Conservation (phyloP, 2,329 filamentous ascomycete genomes). For the Phialocephala sp. region DNA sequence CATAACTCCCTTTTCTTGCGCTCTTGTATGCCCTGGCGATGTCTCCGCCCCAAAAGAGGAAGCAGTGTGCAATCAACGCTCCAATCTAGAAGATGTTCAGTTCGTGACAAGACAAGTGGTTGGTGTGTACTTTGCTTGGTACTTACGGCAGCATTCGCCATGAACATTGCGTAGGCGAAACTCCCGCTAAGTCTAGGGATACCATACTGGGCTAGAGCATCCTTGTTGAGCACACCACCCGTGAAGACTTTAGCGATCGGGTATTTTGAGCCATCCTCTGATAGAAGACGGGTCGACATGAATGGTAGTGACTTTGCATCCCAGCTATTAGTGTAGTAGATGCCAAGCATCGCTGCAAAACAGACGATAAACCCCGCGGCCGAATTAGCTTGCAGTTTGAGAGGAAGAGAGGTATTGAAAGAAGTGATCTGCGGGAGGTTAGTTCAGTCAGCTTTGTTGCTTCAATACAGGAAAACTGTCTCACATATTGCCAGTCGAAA, state of each 20-base stretch:
- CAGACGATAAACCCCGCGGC: slow-evolving; percentile 54
- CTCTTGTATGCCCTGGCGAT: slow-evolving; percentile 54
- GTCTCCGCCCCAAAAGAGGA: slow-evolving; percentile 62
- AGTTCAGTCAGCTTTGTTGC: slow-evolving; percentile 12
- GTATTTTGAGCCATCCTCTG: slow-evolving; percentile 47
- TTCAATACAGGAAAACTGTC: slow-evolving; percentile 34
- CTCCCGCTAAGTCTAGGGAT: slow-evolving; percentile 54
- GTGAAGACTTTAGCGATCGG: slow-evolving; percentile 49
- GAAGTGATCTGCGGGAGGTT: slow-evolving; percentile 54
- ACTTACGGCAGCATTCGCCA: slow-evolving; percentile 61
- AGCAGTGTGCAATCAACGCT: slow-evolving; percentile 56
- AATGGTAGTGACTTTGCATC: slow-evolving; percentile 49
- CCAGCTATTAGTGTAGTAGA: slow-evolving; percentile 53
- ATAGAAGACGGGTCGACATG: slow-evolving; percentile 50
- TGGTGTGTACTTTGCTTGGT: background rate
- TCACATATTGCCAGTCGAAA: slow-evolving; percentile 55
- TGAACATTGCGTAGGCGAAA: slow-evolving; percentile 60
- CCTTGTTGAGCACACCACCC: slow-evolving; percentile 49
- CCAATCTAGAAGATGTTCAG: slow-evolving; percentile 52
- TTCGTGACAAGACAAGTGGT: background rate
- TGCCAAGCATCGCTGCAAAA: slow-evolving; percentile 53
- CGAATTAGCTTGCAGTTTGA: slow-evolving; percentile 55
- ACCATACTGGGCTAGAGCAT: slow-evolving; percentile 50
- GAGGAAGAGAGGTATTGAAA: slow-evolving; percentile 56
- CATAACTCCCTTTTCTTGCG: slow-evolving; percentile 49